A percentile compares a stretch with the other conserved stretches of the same genome.
Evolutionary conservation across 2,329 filamentous ascomycete species (phyloP).

Genomic region (Cladosporium sp.): DNA sequence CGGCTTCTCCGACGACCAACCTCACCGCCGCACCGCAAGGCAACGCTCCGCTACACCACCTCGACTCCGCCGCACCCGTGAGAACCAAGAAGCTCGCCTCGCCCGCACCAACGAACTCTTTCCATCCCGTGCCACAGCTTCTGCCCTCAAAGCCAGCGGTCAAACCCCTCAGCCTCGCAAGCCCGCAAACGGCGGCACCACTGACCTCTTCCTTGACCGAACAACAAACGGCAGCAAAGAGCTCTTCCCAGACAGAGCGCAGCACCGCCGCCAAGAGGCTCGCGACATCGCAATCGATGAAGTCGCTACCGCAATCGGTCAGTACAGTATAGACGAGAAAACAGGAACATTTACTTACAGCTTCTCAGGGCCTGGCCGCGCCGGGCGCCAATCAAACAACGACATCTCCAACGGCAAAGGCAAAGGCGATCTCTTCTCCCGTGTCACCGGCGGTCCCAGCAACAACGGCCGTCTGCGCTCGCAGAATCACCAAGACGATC

Average conservation of each 20-base stretch:
- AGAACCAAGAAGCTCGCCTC: slow-evolving; percentile 23
- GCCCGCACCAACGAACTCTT: slow-evolving; percentile 38
- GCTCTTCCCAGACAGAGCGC: slow-evolving; percentile 36
- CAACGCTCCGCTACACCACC: slow-evolving; percentile 39
- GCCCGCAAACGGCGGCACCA: slow-evolving; percentile 7
- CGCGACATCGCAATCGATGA: slow-evolving; percentile 30
- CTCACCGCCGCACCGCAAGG: slow-evolving; percentile 40
- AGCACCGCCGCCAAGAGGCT: slow-evolving; percentile 42
- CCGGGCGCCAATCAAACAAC: slow-evolving; percentile 12
- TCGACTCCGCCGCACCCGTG: slow-evolving; percentile 16
- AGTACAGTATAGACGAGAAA: slow-evolving; percentile 22
- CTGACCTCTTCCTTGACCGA: slow-evolving; percentile 25
- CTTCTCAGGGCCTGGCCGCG: slow-evolving; percentile 11
- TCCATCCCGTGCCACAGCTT: slow-evolving; percentile 16
- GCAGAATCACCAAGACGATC: slow-evolving; percentile 9
- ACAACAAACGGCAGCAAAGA: slow-evolving; percentile 21
- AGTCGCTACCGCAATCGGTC: slow-evolving; percentile 22
- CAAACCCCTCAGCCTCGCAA: slow-evolving; percentile 1
- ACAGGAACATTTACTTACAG: slow-evolving; percentile 17
- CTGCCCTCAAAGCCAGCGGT: not conserved
- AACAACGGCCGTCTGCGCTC: slow-evolving; percentile 9
- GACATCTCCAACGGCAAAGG: slow-evolving; percentile 10
- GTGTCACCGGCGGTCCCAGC: slow-evolving; percentile 16
- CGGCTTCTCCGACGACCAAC: slow-evolving; percentile 47
- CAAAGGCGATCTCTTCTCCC: slow-evolving; percentile 19